A percentile compares a stretch with the other conserved stretches of the same genome.
These are phyloP conservation scores for Fusarium newnesense DNA, from an alignment of 2,329 filamentous ascomycete species.

Conservation along the genomic window DNA sequence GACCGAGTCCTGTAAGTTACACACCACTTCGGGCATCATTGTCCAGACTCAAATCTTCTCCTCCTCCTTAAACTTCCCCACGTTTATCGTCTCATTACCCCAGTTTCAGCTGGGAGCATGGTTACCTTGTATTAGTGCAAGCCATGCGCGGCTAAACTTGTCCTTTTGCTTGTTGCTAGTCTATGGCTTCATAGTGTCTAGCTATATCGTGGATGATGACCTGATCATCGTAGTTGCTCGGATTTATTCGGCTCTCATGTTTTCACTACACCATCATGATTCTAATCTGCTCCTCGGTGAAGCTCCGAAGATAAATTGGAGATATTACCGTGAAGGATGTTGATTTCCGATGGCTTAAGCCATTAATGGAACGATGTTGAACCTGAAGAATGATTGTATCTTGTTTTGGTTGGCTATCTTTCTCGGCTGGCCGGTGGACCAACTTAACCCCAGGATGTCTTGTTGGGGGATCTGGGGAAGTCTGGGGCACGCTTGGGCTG, in stretches of 20 bases:
- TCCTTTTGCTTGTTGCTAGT: slow-evolving; percentile 2
- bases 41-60: slow-evolving; percentile 9
- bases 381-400: neutral
- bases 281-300: slow-evolving; percentile 10
- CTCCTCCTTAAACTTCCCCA: slow-evolving; percentile 13
- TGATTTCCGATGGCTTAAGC: neutral
- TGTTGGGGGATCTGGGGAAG: neutral
- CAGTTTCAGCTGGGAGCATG: slow-evolving; percentile 12
- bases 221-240: neutral
- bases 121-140: slow-evolving; percentile 11
- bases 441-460: neutral
- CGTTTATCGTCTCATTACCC: slow-evolving; percentile 19
- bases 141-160: slow-evolving; percentile 13
- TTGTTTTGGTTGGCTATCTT: neutral
- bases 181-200: neutral
- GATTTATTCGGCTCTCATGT: neutral
- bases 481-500: neutral
- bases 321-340: neutral
- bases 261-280: neutral
- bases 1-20: neutral
- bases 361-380: neutral
- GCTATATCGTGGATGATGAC: neutral
- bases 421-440: neutral
- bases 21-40: slow-evolving; percentile 30
- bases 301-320: slow-evolving; percentile 18